Evolutionary conservation across 176 grass and related monocot genomes (phyloP).

Genomic region (Phoenix roebelenii): DNA sequence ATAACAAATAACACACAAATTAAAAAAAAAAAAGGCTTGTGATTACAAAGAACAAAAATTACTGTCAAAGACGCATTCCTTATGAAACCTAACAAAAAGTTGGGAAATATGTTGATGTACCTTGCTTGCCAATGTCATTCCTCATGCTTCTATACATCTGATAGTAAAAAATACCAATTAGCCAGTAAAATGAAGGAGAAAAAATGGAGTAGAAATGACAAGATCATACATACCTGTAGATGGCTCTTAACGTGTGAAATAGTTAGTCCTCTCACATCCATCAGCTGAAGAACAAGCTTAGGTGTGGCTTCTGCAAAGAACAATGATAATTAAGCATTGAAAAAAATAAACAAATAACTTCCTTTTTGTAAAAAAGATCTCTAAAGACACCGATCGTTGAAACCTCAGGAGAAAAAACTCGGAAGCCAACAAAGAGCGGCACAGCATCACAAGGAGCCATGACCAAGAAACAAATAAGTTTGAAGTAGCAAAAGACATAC

Average conservation of each 20-base stretch:
- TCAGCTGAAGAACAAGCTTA: constrained; percentile 70
- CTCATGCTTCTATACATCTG: constrained; percentile 80
- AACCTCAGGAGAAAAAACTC: too few relatives aligned
- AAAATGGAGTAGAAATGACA: not conserved
- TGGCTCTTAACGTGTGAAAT: constrained; percentile 99
- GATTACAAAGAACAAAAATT: too few relatives aligned
- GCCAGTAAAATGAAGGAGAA: not conserved
- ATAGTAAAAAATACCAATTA: constrained; percentile 1
- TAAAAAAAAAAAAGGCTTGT: too few relatives aligned
- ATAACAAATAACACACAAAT: too few relatives aligned
- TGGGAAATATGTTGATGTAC: constrained; percentile 17
- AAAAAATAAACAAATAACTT: not conserved
- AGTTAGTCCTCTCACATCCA: constrained; percentile 65
- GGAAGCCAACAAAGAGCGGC: too few relatives aligned
- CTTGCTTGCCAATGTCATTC: constrained; percentile 42
- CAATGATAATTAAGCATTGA: not conserved
- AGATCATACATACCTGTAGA: constrained; percentile 52
- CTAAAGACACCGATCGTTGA: too few relatives aligned
- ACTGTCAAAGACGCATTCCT: too few relatives aligned
- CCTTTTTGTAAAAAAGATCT: not conserved
- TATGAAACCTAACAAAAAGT: not conserved
- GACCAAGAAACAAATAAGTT: too few relatives aligned
- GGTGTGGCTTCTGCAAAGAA: constrained; percentile 63
- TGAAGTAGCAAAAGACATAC: constrained; percentile 24
- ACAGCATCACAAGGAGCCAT: not conserved